Base-by-base conservation (phyloP, 2,329 filamentous ascomycete species). In the Thelonectria olida region DNA sequence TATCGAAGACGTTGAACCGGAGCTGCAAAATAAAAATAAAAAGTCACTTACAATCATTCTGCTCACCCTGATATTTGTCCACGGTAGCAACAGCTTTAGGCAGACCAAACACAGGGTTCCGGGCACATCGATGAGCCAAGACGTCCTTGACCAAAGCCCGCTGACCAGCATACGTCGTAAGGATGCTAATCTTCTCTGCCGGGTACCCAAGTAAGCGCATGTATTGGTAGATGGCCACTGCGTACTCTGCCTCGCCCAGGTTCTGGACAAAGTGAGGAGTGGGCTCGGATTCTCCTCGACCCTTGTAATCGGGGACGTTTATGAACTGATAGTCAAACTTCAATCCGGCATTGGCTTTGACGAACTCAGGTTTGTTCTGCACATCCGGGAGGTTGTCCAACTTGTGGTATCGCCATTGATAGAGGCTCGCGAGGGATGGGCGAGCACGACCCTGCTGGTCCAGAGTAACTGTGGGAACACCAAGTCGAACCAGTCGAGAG, bases 1-100 rank as follows among this genome's bases (percentile, higher is more conserved):
- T 15, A 57, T 44, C n/a, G 4, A 12, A 36, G 17, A 25, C 20
- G 17, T 1, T 22, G 17, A 23, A 20, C 22, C n/a, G 4, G 8
- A 4, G 15, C 5, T 31, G 12, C 10, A n/a, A 15, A 9, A 31
- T 55, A 59, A n/a, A 28, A 25, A 6, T 31, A 25, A 36, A 23
- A 47, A 12, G 31, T 17, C 57, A 88, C 91, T 84, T 84, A 96
- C 92, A 98, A 74, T 99, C 96, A 78, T 99, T 99, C 79, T 99
- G 96, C 82, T 99, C 96, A 75, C 96, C 96, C 81, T 99, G 96
- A 73, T 98, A 99, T 77, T 97, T 97, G 81, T 99, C 96, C 65
- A 99, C 95, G 5, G 96, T 99, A 4, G 92, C 94, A 25, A 99
- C 92, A 54, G 91, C 90, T 77, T 90, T 91, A 17, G 96, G 96